Evolutionary conservation across 345 rosid species (phyloP).

Genomic region (Gossypium arboreum): DNA sequence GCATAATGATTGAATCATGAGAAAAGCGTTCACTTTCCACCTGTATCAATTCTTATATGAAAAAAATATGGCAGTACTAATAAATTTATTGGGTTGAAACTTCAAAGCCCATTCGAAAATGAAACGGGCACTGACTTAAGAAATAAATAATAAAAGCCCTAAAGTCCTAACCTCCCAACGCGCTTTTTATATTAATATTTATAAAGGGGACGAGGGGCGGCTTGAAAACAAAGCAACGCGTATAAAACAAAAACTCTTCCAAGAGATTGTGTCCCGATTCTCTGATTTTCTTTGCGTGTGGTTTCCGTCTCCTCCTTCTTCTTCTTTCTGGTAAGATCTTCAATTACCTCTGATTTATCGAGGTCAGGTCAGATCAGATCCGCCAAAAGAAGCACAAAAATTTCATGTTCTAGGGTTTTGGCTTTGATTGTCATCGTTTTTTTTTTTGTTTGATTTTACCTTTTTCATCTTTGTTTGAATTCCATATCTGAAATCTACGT

Average conservation of each 20-base stretch:
- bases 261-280: not conserved
- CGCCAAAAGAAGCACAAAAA: not conserved
- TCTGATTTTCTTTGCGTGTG: slow-evolving; percentile 8
- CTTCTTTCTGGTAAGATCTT: slow-evolving; percentile 16
- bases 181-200: not conserved
- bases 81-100: not conserved
- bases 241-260: not conserved
- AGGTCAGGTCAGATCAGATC: slow-evolving; percentile 16
- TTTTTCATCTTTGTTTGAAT: not conserved
- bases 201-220: not conserved
- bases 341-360: slow-evolving; percentile 5
- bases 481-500: not conserved
- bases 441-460: not conserved
- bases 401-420: slow-evolving; percentile 4
- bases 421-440: not conserved
- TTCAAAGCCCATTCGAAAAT: not conserved
- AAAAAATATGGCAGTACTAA: too few relatives aligned
- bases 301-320: not conserved
- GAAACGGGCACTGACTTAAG: not conserved
- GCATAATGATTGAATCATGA: too few relatives aligned
- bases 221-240: not conserved
- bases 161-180: not conserved
- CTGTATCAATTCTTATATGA: too few relatives aligned
- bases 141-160: not conserved
- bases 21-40: too few relatives aligned